Evolutionary conservation across 805 yeast genomes (phyloP), one percentile per base, ranked within the genome.

Genomic region (Candida khao-thaluensis): DNA sequence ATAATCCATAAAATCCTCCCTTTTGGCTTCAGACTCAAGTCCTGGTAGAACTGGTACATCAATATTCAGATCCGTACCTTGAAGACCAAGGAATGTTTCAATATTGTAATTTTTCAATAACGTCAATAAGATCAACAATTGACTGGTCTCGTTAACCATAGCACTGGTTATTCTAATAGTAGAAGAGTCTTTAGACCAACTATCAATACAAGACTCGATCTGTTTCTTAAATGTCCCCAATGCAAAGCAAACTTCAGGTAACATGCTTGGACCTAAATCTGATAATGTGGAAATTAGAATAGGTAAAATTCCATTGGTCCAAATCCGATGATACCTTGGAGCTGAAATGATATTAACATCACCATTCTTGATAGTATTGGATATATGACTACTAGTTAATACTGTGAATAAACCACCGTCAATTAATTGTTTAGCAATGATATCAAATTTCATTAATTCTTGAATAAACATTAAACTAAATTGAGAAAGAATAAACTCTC

Each of bases 271-370:
- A 1, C 91, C 91, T 42, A 88, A 76, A 35, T 72, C 74, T 18
- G 80, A 70, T 27, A 87, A 54, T 11, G 86, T 59, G 1, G 76
- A 65, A 35, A 86, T 62, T 15, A 84, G 63, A 4, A 86, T 76
- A 0, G 93, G 81, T 21, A 90, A 65, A 12, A 90, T 61, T 1
- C 96, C 95, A 51, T 82, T 79, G n/a, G 79, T 74, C 97, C 97
- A 90, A n/a, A 85, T 66, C 37, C 76, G 72, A 56, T 89, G 91
- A 42, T 85, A 60, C 34, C 76, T 74, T 0, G 85, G 74, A 3
- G 76, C 58, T 1, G 61, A 52, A 26, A 69, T 70, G 2, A 85
- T 73, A 10, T 70, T 64, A 2, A 86, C 60, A 6, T 73, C 73
- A 0, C 95, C 95, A 4, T 71, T 66, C 53, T 82, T 87, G 28